phyloP scores from a whole-genome alignment of 2,329 filamentous ascomycete genomes.

The Neonectria faginata region DNA sequence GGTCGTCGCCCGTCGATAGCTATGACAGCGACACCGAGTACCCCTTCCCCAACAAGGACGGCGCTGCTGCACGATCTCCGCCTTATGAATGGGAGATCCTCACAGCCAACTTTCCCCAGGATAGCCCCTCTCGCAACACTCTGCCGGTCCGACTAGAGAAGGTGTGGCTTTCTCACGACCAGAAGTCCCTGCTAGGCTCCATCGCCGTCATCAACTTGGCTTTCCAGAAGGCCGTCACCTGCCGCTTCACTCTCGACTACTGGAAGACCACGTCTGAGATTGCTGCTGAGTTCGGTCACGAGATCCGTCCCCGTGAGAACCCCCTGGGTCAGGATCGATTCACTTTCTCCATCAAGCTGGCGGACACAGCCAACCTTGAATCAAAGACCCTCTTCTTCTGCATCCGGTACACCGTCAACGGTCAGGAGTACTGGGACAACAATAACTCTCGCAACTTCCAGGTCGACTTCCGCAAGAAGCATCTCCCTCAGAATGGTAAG shows the following conservation, averaged over 20 bases:
- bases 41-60: slow-evolving; percentile 74
- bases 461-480: slow-evolving; percentile 89
- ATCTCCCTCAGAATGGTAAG: slow-evolving; percentile 71
- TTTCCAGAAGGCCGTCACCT: slow-evolving; percentile 90
- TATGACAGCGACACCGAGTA: slow-evolving; percentile 92
- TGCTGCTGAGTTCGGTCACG: slow-evolving; percentile 85
- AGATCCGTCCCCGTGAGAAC: slow-evolving; percentile 75
- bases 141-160: slow-evolving; percentile 84
- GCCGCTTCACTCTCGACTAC: slow-evolving; percentile 95
- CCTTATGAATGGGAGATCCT: slow-evolving; percentile 89
- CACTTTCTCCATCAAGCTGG: slow-evolving; percentile 92
- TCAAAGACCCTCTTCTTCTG: slow-evolving; percentile 94
- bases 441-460: slow-evolving; percentile 90
- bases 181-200: slow-evolving; percentile 85
- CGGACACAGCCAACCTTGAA: slow-evolving; percentile 91
- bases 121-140: slow-evolving; percentile 65
- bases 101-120: slow-evolving; percentile 81
- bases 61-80: slow-evolving; percentile 54
- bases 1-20: slow-evolving; percentile 88
- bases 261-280: slow-evolving; percentile 99
- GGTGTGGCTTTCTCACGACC: slow-evolving; percentile 87
- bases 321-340: slow-evolving; percentile 85
- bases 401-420: slow-evolving; percentile 85
- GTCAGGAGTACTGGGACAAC: slow-evolving; percentile 95
- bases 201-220: slow-evolving; percentile 88